Evolutionary conservation across 2,329 filamentous ascomycete genomes (phyloP).

Genomic region (Hypoxylon sp.): DNA sequence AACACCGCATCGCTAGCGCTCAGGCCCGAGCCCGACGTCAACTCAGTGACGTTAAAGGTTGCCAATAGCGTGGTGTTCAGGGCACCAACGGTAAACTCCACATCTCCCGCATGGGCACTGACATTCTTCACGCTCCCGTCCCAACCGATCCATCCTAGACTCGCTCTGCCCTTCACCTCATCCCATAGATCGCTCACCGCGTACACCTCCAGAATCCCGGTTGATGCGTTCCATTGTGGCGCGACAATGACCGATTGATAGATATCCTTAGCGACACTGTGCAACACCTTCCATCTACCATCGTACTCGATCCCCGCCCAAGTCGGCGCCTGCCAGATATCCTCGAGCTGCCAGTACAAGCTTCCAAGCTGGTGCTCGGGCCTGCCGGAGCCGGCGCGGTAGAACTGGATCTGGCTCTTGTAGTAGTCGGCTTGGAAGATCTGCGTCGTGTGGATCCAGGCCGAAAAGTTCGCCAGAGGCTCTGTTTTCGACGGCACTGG

Average conservation of each 20-base stretch:
- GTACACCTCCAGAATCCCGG: slow-evolving; percentile 66
- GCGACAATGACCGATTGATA: slow-evolving; percentile 73
- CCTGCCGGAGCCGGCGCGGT: slow-evolving; percentile 70
- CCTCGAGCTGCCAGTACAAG: slow-evolving; percentile 76
- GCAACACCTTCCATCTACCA: slow-evolving; percentile 74
- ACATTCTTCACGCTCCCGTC: slow-evolving; percentile 53
- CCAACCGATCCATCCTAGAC: slow-evolving; percentile 67
- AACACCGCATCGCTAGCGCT: slow-evolving; percentile 51
- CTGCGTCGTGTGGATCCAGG: slow-evolving; percentile 74
- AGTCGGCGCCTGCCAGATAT: slow-evolving; percentile 75
- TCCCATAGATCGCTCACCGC: slow-evolving; percentile 72
- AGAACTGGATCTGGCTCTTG: slow-evolving; percentile 72
- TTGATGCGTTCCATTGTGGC: slow-evolving; percentile 67
- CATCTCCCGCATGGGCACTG: slow-evolving; percentile 50
- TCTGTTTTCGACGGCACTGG: slow-evolving; percentile 68
- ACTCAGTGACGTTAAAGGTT: slow-evolving; percentile 22
- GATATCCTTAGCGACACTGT: slow-evolving; percentile 70
- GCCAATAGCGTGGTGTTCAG: slow-evolving; percentile 64
- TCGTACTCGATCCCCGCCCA: slow-evolving; percentile 76
- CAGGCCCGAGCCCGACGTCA: slow-evolving; percentile 12
- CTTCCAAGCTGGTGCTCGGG: slow-evolving; percentile 71
- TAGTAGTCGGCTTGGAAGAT: slow-evolving; percentile 76
- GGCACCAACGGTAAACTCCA: slow-evolving; percentile 62
- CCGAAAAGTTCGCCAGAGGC: slow-evolving; percentile 69
- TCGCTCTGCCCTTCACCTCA: slow-evolving; percentile 61